Evolutionary conservation across 2,329 filamentous ascomycete genomes (phyloP), one percentile per base, ranked within the genome.

Genomic region (Zarea fungicola): DNA sequence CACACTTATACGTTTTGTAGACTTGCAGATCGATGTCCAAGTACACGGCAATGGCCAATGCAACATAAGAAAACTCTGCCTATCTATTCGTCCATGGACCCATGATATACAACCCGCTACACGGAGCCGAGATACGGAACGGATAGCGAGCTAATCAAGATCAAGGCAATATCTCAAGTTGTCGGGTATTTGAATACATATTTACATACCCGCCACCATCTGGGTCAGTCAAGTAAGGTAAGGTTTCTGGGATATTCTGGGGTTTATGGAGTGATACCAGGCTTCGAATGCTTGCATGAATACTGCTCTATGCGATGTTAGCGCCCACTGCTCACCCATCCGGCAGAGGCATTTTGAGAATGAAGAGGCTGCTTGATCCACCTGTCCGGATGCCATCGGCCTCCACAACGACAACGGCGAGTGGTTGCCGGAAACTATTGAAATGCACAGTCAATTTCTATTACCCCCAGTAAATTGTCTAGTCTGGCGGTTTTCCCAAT

Each of bases 91-190:
- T n/a, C n/a, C n/a, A n/a, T n/a, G n/a, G n/a, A n/a, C n/a, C n/a
- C n/a, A n/a, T n/a, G n/a, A n/a, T n/a, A n/a, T n/a, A n/a, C n/a
- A n/a, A n/a, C n/a, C n/a, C n/a, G n/a, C n/a, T n/a, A n/a, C n/a
- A n/a, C n/a, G n/a, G n/a, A 44, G 31, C 42, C 42, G 42, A 44
- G 42, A 44, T 31, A 44, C 25, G 39, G n/a, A n/a, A n/a, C n/a
- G n/a, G n/a, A n/a, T n/a, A n/a, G n/a, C n/a, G n/a, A n/a, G n/a
- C n/a, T n/a, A n/a, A n/a, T n/a, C n/a, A n/a, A n/a, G n/a, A n/a
- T n/a, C n/a, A n/a, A n/a, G n/a, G 39, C 39, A 31, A 26, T 3
- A 18, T 35, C 21, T 16, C 42, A 19, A 25, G 7, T 42, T 23
- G 39, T 26, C n/a, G 19, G 18, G 25, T 32, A 16, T n/a, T 9